Percentiles rank a stretch among this genome's conserved stretches.
Evolutionary conservation across 176 grass and related monocot genomes (phyloP).

Genomic region (Carex parvula): DNA sequence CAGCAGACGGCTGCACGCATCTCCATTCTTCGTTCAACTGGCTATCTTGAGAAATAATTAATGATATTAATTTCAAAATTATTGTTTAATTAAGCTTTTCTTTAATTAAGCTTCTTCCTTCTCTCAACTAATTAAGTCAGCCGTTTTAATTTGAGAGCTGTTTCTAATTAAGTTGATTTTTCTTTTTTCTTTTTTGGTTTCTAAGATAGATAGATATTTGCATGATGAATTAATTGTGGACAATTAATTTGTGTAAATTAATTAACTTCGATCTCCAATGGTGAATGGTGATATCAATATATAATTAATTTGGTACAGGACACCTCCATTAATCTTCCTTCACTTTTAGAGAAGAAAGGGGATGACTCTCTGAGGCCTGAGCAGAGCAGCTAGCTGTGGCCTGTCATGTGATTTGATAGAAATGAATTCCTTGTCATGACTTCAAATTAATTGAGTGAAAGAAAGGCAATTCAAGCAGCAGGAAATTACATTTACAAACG

Average conservation of each 20-base stretch:
- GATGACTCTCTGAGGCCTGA: no score
- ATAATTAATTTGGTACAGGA: background rate
- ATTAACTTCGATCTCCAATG: background rate
- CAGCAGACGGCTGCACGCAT: constrained; percentile 61
- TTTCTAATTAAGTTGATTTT: background rate
- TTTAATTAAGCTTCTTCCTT: no score
- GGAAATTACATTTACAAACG: background rate
- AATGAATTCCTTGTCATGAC: background rate
- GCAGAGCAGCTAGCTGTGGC: background rate
- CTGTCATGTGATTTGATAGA: background rate
- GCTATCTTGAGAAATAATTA: constrained; percentile 67
- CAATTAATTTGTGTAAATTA: background rate
- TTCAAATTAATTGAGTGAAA: background rate
- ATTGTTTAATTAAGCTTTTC: no score
- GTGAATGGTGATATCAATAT: background rate
- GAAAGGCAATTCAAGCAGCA: constrained; percentile 3
- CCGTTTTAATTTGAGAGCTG: background rate
- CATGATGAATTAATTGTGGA: no score
- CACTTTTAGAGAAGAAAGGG: background rate
- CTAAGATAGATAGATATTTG: background rate
- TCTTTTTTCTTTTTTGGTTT: background rate
- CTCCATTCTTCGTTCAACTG: constrained; percentile 64
- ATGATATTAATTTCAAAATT: no score
- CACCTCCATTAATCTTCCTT: background rate
- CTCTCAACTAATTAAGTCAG: background rate